Conservation (phyloP, 305 asterid species). For the Rubia balearica region DNA sequence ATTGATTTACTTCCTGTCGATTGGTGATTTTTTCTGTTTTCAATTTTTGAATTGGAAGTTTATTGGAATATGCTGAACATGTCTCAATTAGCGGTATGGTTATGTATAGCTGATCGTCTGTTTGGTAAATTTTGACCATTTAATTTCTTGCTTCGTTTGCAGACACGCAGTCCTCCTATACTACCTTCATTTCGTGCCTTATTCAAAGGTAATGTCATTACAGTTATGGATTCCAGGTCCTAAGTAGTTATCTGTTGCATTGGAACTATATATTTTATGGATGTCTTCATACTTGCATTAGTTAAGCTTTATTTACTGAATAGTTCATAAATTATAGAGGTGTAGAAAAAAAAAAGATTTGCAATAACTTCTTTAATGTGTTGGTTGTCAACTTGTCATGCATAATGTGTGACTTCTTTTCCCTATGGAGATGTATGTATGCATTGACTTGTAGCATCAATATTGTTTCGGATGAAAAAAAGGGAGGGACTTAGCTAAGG, state of each 20-base stretch:
- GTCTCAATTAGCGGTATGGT: background rate
- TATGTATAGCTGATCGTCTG: background rate
- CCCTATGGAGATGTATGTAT: background rate
- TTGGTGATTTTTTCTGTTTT: background rate
- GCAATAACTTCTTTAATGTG: background rate
- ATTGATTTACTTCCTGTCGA: background rate
- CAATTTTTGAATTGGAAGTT: background rate
- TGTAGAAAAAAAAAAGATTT: background rate
- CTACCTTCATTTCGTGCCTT: slow-evolving; percentile 85
- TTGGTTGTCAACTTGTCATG: background rate
- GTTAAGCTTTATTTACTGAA: background rate
- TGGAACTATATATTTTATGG: background rate
- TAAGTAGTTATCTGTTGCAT: background rate
- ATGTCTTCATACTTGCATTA: background rate
- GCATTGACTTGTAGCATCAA: background rate
- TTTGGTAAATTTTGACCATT: slow-evolving; percentile 6
- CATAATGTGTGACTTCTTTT: background rate
- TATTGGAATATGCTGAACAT: background rate
- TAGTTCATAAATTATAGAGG: background rate
- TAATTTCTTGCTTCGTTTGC: slow-evolving; percentile 21
- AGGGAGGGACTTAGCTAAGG: background rate
- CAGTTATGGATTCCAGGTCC: background rate
- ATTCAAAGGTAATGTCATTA: slow-evolving; percentile 46
- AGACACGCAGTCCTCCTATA: slow-evolving; percentile 85
- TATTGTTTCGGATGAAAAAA: background rate